These are phyloP conservation scores for Parastagonospora avenae DNA, from an alignment of 2,329 filamentous ascomycete species.

Conservation along the genomic window DNA sequence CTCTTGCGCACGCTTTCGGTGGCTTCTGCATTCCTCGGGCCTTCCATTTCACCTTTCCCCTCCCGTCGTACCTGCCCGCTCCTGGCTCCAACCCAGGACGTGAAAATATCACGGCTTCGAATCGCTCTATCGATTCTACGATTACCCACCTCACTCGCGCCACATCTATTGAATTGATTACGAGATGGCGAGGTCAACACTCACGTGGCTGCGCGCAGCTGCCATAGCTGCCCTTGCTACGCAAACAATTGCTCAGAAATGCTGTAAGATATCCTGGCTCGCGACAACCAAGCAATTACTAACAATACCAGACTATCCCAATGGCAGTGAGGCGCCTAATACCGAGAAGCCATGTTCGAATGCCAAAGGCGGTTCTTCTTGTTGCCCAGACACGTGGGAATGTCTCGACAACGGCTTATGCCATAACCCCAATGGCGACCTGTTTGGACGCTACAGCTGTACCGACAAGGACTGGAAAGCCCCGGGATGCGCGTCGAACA, in stretches of 20 bases:
- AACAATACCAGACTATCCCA: slow-evolving; percentile 40
- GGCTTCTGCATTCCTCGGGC: slow-evolving; percentile 5
- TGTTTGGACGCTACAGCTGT: slow-evolving; percentile 43
- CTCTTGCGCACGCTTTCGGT: slow-evolving; percentile 4
- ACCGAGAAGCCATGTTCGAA: slow-evolving; percentile 43
- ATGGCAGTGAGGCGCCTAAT: slow-evolving; percentile 31
- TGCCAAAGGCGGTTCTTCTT: slow-evolving; percentile 35
- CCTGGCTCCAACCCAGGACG: neutral
- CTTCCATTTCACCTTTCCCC: neutral
- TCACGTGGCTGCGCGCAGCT: slow-evolving; percentile 26
- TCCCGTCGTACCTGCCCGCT: neutral
- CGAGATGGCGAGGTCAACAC: slow-evolving; percentile 21
- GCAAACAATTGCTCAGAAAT: slow-evolving; percentile 30
- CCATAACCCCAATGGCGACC: slow-evolving; percentile 29
- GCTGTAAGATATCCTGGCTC: slow-evolving; percentile 28
- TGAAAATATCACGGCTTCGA: neutral
- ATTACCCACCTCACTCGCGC: slow-evolving; percentile 3
- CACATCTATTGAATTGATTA: neutral
- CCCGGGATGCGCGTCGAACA: slow-evolving; percentile 37
- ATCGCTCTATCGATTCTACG: slow-evolving; percentile 2
- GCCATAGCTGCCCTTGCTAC: slow-evolving; percentile 19
- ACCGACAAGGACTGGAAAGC: slow-evolving; percentile 43
- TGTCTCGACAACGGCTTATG: slow-evolving; percentile 47
- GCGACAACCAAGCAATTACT: neutral
- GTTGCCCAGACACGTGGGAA: slow-evolving; percentile 44